Evolutionary conservation across 176 grass and related monocot genomes (phyloP).

Genomic region (Metroxylon sagu): DNA sequence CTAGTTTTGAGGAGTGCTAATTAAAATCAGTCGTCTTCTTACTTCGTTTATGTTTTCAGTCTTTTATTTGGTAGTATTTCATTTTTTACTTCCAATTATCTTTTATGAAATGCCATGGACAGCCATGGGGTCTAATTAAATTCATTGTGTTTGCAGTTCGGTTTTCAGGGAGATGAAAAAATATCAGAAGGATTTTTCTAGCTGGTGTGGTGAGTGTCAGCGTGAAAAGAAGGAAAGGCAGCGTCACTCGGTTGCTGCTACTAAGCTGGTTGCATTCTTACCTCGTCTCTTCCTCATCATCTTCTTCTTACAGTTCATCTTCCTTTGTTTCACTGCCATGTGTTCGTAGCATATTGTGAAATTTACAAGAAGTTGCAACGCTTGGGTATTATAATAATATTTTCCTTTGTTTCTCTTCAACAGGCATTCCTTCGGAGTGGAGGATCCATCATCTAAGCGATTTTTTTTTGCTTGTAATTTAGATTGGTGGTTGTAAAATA

Average conservation of each 20-base stretch:
- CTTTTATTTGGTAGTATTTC: too few relatives aligned
- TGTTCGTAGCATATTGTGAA: neutral
- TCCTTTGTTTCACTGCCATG: neutral
- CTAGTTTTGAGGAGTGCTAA: too few relatives aligned
- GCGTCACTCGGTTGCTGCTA: slow-evolving; percentile 64
- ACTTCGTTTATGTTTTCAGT: too few relatives aligned
- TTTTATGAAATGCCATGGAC: slow-evolving; percentile 12
- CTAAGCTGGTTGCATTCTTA: slow-evolving; percentile 49
- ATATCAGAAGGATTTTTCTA: slow-evolving; percentile 87
- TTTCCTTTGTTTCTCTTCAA: slow-evolving; percentile 18
- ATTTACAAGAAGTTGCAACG: too few relatives aligned
- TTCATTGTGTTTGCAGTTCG: slow-evolving; percentile 50
- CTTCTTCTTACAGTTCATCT: neutral
- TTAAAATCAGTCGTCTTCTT: too few relatives aligned
- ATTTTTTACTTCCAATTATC: neutral
- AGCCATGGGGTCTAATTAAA: slow-evolving; percentile 16
- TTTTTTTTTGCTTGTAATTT: slow-evolving; percentile 17
- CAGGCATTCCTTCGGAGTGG: slow-evolving; percentile 84
- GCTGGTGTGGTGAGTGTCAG: slow-evolving; percentile 85
- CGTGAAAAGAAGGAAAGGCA: slow-evolving; percentile 74
- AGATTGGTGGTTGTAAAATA: slow-evolving; percentile 10
- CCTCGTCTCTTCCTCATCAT: neutral
- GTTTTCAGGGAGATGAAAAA: slow-evolving; percentile 89
- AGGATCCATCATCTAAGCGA: slow-evolving; percentile 48
- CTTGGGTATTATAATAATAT: slow-evolving; percentile 12